Conservation (phyloP, 768 basidiomycete species). For the Roridomyces roridus region DNA sequence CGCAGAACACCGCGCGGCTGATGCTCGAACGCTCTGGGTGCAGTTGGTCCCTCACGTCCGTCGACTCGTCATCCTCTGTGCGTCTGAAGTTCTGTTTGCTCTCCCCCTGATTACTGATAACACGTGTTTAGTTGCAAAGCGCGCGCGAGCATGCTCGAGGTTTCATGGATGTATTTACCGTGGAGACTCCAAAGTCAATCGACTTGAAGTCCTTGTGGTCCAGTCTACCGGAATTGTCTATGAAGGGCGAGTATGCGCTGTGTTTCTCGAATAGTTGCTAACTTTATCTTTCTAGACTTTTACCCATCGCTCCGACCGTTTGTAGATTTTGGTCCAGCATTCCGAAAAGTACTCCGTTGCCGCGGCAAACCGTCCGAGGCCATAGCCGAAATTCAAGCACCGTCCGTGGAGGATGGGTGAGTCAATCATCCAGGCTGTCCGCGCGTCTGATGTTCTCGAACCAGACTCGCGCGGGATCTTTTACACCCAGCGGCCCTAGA, state of each 20-base stretch:
- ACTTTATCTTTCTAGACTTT: background rate
- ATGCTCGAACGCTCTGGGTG: background rate
- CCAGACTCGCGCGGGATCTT: background rate
- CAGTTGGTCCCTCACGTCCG: background rate
- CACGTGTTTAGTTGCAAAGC: background rate
- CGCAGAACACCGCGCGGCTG: background rate
- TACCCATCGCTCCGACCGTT: background rate
- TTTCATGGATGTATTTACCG: background rate
- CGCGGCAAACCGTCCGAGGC: background rate
- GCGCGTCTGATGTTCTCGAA: background rate
- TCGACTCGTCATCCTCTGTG: background rate
- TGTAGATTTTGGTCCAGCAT: background rate
- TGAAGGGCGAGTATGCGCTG: background rate
- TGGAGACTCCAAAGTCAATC: background rate
- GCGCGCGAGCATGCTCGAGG: slow-evolving; percentile 19
- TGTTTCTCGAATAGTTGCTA: background rate
- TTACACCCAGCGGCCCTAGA: slow-evolving; percentile 3
- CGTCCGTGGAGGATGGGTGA: background rate
- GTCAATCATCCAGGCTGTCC: background rate
- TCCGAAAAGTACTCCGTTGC: background rate
- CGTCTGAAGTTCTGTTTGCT: background rate
- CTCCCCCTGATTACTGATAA: too few relatives aligned
- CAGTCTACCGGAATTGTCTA: background rate
- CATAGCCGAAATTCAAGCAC: background rate
- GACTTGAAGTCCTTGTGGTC: background rate